Conservation (phyloP, 2,329 filamentous ascomycete genomes). For the Pezicula neosporulosa region DNA sequence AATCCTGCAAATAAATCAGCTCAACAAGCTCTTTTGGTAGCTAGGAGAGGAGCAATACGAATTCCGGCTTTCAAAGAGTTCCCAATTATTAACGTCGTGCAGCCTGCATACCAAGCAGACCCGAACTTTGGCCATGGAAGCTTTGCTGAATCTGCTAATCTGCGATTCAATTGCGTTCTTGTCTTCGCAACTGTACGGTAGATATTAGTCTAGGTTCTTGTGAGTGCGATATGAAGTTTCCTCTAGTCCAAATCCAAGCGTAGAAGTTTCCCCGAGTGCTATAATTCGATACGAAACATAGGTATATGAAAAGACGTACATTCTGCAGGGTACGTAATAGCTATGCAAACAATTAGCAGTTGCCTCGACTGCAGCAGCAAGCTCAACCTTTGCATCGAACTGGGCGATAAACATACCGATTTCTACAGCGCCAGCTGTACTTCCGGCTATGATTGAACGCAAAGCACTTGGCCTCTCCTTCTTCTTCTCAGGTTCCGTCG, state of each 20-base stretch:
- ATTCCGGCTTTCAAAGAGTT: constrained; percentile 97
- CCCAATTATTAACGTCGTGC: constrained; percentile 93
- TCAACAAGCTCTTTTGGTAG: constrained; percentile 1
- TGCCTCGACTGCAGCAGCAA: not conserved
- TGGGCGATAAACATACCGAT: constrained; percentile 58
- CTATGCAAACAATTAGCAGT: constrained; percentile 31
- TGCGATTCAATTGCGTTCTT: constrained; percentile 85
- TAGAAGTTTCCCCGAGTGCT: not conserved
- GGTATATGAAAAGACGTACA: constrained; percentile 50
- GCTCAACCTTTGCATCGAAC: not conserved
- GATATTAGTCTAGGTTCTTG: not conserved
- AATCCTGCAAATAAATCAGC: constrained; percentile 55
- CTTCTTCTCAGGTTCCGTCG: constrained; percentile 27
- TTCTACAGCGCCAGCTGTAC: constrained; percentile 90
- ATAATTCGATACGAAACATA: not conserved
- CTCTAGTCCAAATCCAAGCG: not conserved
- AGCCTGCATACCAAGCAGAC: constrained; percentile 93
- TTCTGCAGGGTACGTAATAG: constrained; percentile 92
- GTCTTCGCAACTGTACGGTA: constrained; percentile 72
- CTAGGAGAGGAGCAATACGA: constrained; percentile 50
- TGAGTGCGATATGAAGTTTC: not conserved
- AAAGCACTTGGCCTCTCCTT: constrained; percentile 67
- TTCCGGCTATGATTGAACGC: constrained; percentile 87
- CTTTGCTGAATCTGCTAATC: constrained; percentile 77
- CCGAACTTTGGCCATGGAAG: constrained; percentile 95